Base-by-base conservation (phyloP, 2,329 filamentous ascomycete species). In the Epichloe gansuensis region DNA sequence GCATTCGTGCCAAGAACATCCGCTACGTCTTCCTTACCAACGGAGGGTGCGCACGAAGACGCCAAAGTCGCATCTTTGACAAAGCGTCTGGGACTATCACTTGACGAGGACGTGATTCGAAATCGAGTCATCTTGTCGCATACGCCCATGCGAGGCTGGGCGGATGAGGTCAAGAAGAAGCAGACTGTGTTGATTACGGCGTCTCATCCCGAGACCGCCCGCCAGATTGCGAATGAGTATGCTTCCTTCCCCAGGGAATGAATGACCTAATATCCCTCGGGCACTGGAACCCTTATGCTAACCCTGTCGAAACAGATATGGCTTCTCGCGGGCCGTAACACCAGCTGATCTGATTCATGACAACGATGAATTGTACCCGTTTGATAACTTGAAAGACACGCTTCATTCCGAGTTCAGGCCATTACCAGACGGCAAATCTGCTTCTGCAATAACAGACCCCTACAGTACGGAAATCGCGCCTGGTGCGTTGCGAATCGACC, bases 1-100 rank as follows among this genome's bases (percentile, higher is more conserved):
- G 82, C 62, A 82, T 97, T 21, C 82, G 90, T 60, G 70, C 77
- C 46, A 77, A 90, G 62, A 75, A 80, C 46, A 88, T 96, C 46
- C 91, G 91, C 12, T 97, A 95, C 71, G 91, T 98, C 62, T 81
- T 98, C 37, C 76, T 98, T 57, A 98, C 93, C 54, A 98, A 98
- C 69, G 93, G 93, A 60, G 93, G 93, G 93, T 54, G 89, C 86
- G 63, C 81, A 83, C 57, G 91, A 97, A 69, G 57, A 63, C 17
- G 63, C 61, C 43, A 70, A 70, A 53, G 65, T 58, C 11, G 62
- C 61, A 1, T 69, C 68, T 3, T 53, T 71, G 37, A 60, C 61
- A 31, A 62, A 66, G 52, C 60, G 67, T 4, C 61, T 71, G 2
- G 58, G 62, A 4, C 55, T 69, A 2, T 54, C 58, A 6, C 58